Evolutionary conservation across 495 filamentous ascomycete species (phyloP).

Genomic region (Amorphotheca resinae): DNA sequence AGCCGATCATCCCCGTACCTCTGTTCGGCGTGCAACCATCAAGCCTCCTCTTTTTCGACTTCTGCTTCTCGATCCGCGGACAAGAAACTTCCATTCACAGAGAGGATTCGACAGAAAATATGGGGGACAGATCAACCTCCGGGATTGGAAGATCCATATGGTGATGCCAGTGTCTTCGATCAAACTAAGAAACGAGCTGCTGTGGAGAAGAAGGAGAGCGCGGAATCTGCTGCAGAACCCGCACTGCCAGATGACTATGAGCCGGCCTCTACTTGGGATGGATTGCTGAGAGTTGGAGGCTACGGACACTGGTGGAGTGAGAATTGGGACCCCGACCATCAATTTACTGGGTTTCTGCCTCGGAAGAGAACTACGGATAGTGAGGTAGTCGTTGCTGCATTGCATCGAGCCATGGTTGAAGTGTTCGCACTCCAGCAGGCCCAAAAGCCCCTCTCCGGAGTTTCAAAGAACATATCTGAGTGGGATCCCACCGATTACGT

Average conservation of each 20-base stretch:
- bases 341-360: constrained; percentile 29
- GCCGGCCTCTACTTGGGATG: constrained; percentile 44
- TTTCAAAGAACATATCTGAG: constrained; percentile 3
- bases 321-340: constrained; percentile 28
- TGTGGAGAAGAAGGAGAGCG: constrained; percentile 12
- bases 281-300: constrained; percentile 44
- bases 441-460: constrained; percentile 15
- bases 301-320: constrained; percentile 37
- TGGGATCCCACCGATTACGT: constrained; percentile 14
- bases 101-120: constrained; percentile 38
- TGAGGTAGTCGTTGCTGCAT: constrained; percentile 29
- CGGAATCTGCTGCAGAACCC: neutral
- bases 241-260: constrained; percentile 28
- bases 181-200: constrained; percentile 14
- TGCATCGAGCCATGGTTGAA: constrained; percentile 52
- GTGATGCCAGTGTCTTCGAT: constrained; percentile 26
- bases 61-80: constrained; percentile 29
- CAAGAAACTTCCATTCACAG: constrained; percentile 27
- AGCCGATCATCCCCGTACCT: constrained; percentile 13
- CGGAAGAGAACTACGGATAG: constrained; percentile 26
- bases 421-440: constrained; percentile 35
- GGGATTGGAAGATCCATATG: constrained; percentile 41
- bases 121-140: constrained; percentile 45
- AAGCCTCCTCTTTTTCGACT: constrained; percentile 29
- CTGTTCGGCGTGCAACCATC: constrained; percentile 21